Conservation (phyloP, 78 protist species). For the Chrysochromulina tobinii region DNA sequence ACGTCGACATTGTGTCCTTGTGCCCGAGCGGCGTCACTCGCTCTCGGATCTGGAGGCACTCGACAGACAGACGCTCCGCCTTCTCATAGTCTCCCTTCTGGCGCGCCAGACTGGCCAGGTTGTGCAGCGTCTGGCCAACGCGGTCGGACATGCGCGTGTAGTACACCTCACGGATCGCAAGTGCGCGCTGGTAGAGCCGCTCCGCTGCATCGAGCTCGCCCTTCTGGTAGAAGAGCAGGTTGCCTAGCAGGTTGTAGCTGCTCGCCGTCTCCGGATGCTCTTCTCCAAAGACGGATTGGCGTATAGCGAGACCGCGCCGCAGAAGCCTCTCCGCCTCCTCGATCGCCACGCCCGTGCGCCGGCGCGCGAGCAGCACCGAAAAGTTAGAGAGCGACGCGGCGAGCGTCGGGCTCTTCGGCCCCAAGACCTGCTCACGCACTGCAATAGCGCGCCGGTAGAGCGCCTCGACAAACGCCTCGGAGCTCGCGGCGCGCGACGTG, state of each 20-base stretch:
- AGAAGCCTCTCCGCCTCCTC: conserved; percentile 1
- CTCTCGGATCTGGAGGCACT: neutral
- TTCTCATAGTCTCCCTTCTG: neutral
- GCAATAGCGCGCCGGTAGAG: neutral
- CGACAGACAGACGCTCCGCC: neutral
- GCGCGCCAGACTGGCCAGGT: neutral
- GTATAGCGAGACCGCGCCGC: neutral
- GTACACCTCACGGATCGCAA: neutral
- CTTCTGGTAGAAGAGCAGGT: neutral
- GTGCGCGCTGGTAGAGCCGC: neutral
- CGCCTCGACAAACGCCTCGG: neutral
- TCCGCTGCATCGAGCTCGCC: neutral
- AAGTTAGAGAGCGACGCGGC: conserved; percentile 2
- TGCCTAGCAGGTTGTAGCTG: neutral
- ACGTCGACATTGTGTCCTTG: neutral
- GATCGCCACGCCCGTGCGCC: neutral
- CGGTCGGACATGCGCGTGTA: neutral
- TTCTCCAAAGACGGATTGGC: neutral
- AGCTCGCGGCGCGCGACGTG: no score
- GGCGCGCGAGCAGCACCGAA: neutral
- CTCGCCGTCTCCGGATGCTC: neutral
- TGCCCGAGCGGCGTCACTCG: neutral
- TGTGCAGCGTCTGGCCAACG: neutral
- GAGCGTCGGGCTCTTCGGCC: neutral
- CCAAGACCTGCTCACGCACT: neutral